These are phyloP conservation scores for Cladophialophora chaetospira DNA, from an alignment of 2,329 filamentous ascomycete species.

Conservation along the genomic window DNA sequence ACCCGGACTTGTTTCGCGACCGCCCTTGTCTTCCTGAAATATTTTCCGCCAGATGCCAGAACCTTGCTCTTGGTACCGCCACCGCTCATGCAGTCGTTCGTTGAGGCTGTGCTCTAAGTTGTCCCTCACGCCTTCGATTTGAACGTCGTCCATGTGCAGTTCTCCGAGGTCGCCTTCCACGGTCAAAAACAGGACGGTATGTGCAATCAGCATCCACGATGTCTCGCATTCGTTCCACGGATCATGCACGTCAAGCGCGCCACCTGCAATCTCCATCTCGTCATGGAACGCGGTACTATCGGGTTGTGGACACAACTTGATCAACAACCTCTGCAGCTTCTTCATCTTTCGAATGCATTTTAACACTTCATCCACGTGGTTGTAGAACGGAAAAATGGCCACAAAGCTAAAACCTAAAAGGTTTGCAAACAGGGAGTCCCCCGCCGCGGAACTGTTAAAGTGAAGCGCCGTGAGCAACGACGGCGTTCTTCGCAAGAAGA, in stretches of 20 bases:
- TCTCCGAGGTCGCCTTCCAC: conserved; percentile 19
- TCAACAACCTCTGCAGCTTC: conserved; percentile 55
- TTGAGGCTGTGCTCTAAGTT: conserved; percentile 21
- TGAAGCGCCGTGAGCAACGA: conserved; percentile 46
- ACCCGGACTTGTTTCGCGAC: not conserved
- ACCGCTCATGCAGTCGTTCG: conserved; percentile 16
- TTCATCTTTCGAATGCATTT: conserved; percentile 53
- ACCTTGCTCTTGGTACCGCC: conserved; percentile 23
- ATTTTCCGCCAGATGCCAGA: conserved; percentile 19
- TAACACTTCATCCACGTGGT: conserved; percentile 56
- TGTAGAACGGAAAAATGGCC: conserved; percentile 67
- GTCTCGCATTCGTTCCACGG: conserved; percentile 59
- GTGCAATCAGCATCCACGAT: conserved; percentile 51
- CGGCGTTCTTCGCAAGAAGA: conserved; percentile 65
- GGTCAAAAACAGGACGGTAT: conserved; percentile 36
- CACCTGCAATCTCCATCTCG: conserved; percentile 37
- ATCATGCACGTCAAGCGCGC: conserved; percentile 45
- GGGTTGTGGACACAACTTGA: conserved; percentile 53
- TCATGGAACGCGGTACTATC: conserved; percentile 42
- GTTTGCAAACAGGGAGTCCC: conserved; percentile 47
- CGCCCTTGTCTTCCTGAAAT: not conserved
- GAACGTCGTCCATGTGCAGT: conserved; percentile 30
- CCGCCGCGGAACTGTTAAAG: conserved; percentile 11
- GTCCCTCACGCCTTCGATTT: conserved; percentile 24
- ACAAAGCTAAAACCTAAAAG: conserved; percentile 57